phyloP scores from a whole-genome alignment of 345 rosid species.

The Excoecaria cochinchinensis region DNA sequence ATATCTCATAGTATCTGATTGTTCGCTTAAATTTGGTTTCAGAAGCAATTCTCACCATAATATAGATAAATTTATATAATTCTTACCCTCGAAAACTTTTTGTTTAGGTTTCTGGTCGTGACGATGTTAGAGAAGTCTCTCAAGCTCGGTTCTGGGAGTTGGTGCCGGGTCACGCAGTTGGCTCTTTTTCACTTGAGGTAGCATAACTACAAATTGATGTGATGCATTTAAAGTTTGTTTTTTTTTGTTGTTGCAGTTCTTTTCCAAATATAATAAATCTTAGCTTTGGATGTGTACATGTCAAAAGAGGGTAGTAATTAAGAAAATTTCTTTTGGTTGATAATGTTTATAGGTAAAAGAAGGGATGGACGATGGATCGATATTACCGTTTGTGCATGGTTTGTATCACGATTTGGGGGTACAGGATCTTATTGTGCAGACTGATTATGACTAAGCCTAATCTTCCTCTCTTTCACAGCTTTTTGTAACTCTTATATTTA shows the following conservation, averaged over 20 bases:
- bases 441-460: slow-evolving; percentile 35
- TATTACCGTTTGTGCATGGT: slow-evolving; percentile 58
- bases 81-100: not conserved
- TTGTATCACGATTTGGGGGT: slow-evolving; percentile 81
- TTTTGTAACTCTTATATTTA: not conserved
- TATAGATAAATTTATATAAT: not conserved
- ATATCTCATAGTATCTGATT: not conserved
- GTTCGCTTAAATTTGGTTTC: not conserved
- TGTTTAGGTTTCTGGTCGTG: slow-evolving; percentile 60
- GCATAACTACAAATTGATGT: not conserved
- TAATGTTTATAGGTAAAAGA: slow-evolving; percentile 53
- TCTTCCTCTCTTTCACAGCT: not conserved
- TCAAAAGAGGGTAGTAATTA: not conserved
- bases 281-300: not conserved
- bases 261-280: not conserved
- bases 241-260: not conserved
- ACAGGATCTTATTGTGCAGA: slow-evolving; percentile 81
- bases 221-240: not conserved
- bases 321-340: not conserved
- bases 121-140: slow-evolving; percentile 72
- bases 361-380: slow-evolving; percentile 54
- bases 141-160: slow-evolving; percentile 94
- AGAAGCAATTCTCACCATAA: not conserved
- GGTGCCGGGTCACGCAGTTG: slow-evolving; percentile 88
- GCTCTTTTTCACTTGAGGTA: slow-evolving; percentile 81